Evolutionary conservation across 2,329 filamentous ascomycete genomes (phyloP).

Genomic region (Eurotiales sp.): DNA sequence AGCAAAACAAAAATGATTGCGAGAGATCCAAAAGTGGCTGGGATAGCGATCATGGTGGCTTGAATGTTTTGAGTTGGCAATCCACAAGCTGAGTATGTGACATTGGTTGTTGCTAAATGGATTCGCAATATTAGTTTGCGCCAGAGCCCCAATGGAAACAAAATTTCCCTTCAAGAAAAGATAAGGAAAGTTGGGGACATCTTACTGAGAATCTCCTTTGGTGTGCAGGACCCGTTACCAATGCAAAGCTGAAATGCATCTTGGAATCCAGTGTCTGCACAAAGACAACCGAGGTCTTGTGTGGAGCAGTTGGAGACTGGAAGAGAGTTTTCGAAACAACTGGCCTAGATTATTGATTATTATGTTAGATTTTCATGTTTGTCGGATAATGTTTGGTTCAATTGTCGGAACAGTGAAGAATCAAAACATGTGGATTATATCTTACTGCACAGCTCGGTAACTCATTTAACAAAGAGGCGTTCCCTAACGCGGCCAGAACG

Average conservation of each 20-base stretch:
- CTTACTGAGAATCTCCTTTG: conserved; percentile 14
- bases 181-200: neutral
- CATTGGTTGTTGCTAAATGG: conserved; percentile 12
- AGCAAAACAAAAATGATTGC: conserved; percentile 12
- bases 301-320: conserved; percentile 7
- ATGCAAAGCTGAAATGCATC: conserved; percentile 9
- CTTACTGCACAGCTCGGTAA: conserved; percentile 13
- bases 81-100: conserved; percentile 10
- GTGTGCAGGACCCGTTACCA: conserved; percentile 10
- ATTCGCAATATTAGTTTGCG: neutral
- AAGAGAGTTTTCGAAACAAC: conserved; percentile 11
- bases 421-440: too few species aligned
- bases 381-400: neutral
- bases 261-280: conserved; percentile 9
- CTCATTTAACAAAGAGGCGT: conserved; percentile 5
- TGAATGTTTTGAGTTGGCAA: conserved; percentile 11
- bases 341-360: neutral
- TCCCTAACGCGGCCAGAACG: neutral
- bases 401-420: neutral
- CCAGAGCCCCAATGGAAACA: neutral
- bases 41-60: conserved; percentile 9
- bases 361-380: conserved; percentile 4
- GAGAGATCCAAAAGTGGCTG: conserved; percentile 11
- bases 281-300: conserved; percentile 9
- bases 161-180: neutral